Evolutionary conservation across 352 stramenopile genomes (phyloP).

Genomic region (Phytophthora sp.): DNA sequence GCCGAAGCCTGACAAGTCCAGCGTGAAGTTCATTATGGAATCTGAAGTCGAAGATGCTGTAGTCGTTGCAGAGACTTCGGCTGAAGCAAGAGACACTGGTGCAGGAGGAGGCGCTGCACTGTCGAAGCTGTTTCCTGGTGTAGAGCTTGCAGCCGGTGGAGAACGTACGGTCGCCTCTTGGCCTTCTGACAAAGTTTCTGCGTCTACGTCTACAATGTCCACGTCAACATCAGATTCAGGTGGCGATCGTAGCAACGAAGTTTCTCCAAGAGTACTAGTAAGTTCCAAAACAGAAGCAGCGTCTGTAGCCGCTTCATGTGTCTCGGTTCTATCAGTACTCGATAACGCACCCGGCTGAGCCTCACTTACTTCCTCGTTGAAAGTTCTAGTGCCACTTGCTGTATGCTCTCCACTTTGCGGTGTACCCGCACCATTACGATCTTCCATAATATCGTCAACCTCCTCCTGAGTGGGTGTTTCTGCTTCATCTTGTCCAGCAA

Average conservation of each 20-base stretch:
- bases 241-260: constrained; percentile 79
- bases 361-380: constrained; percentile 13
- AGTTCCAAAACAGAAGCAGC: constrained; percentile 84
- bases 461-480: constrained; percentile 15
- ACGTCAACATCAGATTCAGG: constrained; percentile 60
- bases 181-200: constrained; percentile 34
- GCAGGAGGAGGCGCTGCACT: constrained; percentile 38
- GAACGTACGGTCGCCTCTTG: constrained; percentile 19
- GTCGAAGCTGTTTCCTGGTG: constrained; percentile 13
- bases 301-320: constrained; percentile 43
- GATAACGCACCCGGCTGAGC: constrained; percentile 4
- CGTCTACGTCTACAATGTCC: constrained; percentile 50
- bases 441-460: constrained; percentile 37
- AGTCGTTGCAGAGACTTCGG: constrained; percentile 18
- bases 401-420: constrained; percentile 45
- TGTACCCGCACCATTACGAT: constrained; percentile 20
- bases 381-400: constrained; percentile 35
- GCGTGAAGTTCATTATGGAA: constrained; percentile 84
- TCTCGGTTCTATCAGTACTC: constrained; percentile 18
- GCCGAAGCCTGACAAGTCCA: constrained; percentile 74
- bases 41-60: constrained; percentile 26
- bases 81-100: constrained; percentile 26
- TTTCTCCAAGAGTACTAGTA: constrained; percentile 84
- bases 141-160: constrained; percentile 4
- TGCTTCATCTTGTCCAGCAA: constrained; percentile 14